Evolutionary conservation across 768 basidiomycete genomes (phyloP), one percentile per base, ranked within the genome.

Genomic region (Termitomyces sp.): DNA sequence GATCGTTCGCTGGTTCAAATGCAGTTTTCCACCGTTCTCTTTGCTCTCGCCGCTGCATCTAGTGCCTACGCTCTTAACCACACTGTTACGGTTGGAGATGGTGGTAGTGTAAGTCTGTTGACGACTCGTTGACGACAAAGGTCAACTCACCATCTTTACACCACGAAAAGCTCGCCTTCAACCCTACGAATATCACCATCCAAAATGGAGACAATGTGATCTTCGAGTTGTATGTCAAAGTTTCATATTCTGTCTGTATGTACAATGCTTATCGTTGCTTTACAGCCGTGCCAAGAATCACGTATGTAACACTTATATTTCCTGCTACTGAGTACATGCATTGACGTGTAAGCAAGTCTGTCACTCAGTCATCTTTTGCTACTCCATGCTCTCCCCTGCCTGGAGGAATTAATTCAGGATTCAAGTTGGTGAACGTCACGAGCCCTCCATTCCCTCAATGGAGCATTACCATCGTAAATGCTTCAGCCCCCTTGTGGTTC

Each of bases 361-460:
- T 82, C 48, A 84, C 84, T 6, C 82, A 85, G 68, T 85, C 83
- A 10, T 79, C 81, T 41, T 86, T 87, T 61, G 72, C 77, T 39
- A 62, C 58, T 48, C 86, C 86, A 24, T 87, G 86, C 68, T 61
- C 66, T 3, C 62, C 68, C 57, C 60, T 73, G 60, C 71, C 70
- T 28, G 70, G 60, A 24, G 81, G 80, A 41, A 66, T 78, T 47
- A 74, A 81, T 70, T 85, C 84, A 16, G 82, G 81, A 37, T 86
- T 81, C 75, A 70, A 73, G 64, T 61, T 70, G 26, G 72, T 77
- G 33, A 57, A 69, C 15, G 62, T 68, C 33, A 66, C 66, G 18
- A 16, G 9, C n/a, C 1, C n/a, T 47, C 33, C 45, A 2, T 22
- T 47, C 45, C 45, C 54, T 28, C 20, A 7, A 31, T 57, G 56